These are phyloP conservation scores for Kalanchoe fedtschenkoi DNA, from an alignment of 164 flowering plant species.

Conservation along the genomic window DNA sequence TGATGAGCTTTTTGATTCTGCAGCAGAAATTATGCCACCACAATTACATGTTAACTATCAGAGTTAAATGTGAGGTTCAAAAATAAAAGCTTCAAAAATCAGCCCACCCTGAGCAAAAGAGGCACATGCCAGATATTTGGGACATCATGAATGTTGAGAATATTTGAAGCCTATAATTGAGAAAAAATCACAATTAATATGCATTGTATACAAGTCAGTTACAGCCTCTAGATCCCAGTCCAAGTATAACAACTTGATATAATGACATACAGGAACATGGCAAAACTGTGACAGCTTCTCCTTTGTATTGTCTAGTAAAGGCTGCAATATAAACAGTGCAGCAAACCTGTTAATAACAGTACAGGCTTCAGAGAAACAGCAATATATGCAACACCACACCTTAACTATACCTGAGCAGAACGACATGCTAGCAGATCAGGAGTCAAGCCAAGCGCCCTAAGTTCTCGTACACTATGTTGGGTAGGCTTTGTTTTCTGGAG, in stretches of 20 bases:
- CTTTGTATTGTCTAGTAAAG: slow-evolving; percentile 65
- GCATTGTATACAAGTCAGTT: neutral
- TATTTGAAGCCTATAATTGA: slow-evolving; percentile 51
- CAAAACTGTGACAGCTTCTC: slow-evolving; percentile 93
- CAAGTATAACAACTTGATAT: neutral
- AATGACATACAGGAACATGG: slow-evolving; percentile 76
- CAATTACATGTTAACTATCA: neutral
- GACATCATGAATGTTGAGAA: slow-evolving; percentile 85
- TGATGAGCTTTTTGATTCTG: slow-evolving; percentile 92
- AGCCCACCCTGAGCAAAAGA: slow-evolving; percentile 73
- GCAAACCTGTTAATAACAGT: neutral
- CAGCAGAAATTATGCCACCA: slow-evolving; percentile 8
- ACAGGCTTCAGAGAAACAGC: neutral
- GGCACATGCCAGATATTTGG: slow-evolving; percentile 98
- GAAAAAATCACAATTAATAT: neutral
- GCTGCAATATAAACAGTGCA: slow-evolving; percentile 41
- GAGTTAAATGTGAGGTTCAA: neutral
- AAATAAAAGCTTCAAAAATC: neutral
- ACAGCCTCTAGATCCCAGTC: neutral
- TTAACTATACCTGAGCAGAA: slow-evolving; percentile 61
- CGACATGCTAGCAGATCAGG: slow-evolving; percentile 92
- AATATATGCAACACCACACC: neutral
- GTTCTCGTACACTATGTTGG: slow-evolving; percentile 91
- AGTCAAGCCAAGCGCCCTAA: slow-evolving; percentile 91
- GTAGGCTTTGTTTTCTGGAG: slow-evolving; percentile 96